Evolutionary conservation across 2,329 filamentous ascomycete genomes (phyloP).

Genomic region (Calonectria ilicicola): DNA sequence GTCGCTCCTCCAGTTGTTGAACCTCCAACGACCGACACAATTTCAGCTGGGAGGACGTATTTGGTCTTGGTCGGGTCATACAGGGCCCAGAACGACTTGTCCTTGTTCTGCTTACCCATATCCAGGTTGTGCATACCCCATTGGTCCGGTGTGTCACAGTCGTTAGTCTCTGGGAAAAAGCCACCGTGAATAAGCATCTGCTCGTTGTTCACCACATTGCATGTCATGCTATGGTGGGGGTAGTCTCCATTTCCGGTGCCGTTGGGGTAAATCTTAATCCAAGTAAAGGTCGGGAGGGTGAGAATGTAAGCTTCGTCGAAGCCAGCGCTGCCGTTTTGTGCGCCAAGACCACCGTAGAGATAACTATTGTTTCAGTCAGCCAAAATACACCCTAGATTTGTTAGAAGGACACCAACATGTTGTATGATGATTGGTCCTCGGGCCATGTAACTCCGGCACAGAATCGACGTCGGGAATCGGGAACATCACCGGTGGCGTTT

Average conservation of each 20-base stretch:
- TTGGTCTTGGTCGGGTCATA: slow-evolving; percentile 61
- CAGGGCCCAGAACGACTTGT: slow-evolving; percentile 61
- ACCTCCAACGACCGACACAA: slow-evolving; percentile 64
- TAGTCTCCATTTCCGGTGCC: slow-evolving; percentile 52
- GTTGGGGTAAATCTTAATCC: slow-evolving; percentile 67
- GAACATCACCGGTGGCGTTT: slow-evolving; percentile 64
- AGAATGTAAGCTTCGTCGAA: slow-evolving; percentile 73
- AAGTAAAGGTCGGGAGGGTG: slow-evolving; percentile 70
- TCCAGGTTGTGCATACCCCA: slow-evolving; percentile 70
- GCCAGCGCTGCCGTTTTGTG: slow-evolving; percentile 57
- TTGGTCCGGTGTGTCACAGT: slow-evolving; percentile 63
- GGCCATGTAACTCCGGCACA: slow-evolving; percentile 72
- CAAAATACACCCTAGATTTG: background rate
- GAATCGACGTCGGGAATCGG: slow-evolving; percentile 66
- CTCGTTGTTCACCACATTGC: slow-evolving; percentile 64
- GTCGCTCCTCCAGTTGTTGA: slow-evolving; percentile 65
- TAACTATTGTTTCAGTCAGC: slow-evolving; percentile 56
- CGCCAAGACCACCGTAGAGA: slow-evolving; percentile 69
- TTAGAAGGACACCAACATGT: slow-evolving; percentile 63
- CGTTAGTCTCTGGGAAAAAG: slow-evolving; percentile 61
- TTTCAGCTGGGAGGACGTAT: slow-evolving; percentile 64
- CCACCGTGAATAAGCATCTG: slow-evolving; percentile 75
- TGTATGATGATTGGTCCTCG: slow-evolving; percentile 70
- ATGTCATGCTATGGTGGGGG: slow-evolving; percentile 67
- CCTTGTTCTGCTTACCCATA: slow-evolving; percentile 61